Conservation (phyloP, 2,329 filamentous ascomycete genomes). For the Bimuria novae-zelandiae region DNA sequence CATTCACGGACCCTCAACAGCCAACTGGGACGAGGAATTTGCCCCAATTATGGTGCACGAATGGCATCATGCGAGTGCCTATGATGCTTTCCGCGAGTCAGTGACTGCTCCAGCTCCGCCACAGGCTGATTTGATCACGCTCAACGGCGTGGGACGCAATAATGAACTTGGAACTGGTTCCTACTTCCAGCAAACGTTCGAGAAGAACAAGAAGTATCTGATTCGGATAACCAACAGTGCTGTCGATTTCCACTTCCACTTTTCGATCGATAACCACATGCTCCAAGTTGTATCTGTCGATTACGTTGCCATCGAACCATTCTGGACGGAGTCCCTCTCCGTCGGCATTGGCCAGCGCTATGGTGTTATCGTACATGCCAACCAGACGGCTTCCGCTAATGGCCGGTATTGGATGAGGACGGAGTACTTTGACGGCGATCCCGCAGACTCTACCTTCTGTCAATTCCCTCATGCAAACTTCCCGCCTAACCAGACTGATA, state of each 20-base stretch:
- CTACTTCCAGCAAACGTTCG: slow-evolving; percentile 25
- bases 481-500: slow-evolving; percentile 1
- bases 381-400: slow-evolving; percentile 29
- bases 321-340: slow-evolving; percentile 39
- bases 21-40: slow-evolving; percentile 21
- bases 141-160: slow-evolving; percentile 21
- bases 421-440: slow-evolving; percentile 13
- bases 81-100: slow-evolving; percentile 15
- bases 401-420: slow-evolving; percentile 53
- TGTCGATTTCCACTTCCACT: slow-evolving; percentile 28
- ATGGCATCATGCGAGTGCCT: slow-evolving; percentile 24
- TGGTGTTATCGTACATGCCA: slow-evolving; percentile 50
- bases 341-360: slow-evolving; percentile 50
- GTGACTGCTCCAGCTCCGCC: slow-evolving; percentile 8
- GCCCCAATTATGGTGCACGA: slow-evolving; percentile 25
- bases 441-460: slow-evolving; percentile 9
- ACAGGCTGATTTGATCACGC: slow-evolving; percentile 17
- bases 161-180: slow-evolving; percentile 9
- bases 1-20: slow-evolving; percentile 23
- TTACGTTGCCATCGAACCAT: slow-evolving; percentile 44
- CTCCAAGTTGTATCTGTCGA: slow-evolving; percentile 43
- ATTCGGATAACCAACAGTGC: slow-evolving; percentile 27
- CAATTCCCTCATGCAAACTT: slow-evolving; percentile 7
- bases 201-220: slow-evolving; percentile 33
- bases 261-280: slow-evolving; percentile 46